A percentile compares a stretch with the other conserved stretches of the same genome.
Evolutionary conservation across 176 grass and related monocot genomes (phyloP).

Genomic region (Carex cristatella): DNA sequence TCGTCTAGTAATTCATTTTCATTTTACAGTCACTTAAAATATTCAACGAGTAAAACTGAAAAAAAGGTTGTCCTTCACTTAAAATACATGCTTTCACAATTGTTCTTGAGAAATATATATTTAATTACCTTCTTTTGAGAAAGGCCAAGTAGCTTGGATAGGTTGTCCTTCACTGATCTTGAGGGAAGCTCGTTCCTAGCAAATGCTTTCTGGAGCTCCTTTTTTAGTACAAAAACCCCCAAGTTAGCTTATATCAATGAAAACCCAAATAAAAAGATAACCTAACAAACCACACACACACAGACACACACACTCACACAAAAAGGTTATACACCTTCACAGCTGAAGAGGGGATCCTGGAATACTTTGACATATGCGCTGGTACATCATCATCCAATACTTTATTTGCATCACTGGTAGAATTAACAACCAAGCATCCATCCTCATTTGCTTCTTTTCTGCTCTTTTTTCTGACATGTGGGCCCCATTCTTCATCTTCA

Average conservation of each 20-base stretch:
- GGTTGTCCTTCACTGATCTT: slow-evolving; percentile 62
- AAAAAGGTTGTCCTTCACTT: not conserved
- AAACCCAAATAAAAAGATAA: not conserved
- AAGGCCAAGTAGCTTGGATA: slow-evolving; percentile 68
- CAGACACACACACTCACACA: not conserved
- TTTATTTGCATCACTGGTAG: slow-evolving; percentile 25
- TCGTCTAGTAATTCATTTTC: not conserved
- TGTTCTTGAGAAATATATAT: slow-evolving; percentile 10
- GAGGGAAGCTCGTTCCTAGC: slow-evolving; percentile 84
- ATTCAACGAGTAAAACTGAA: not conserved
- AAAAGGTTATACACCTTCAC: slow-evolving; percentile 39
- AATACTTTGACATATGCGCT: slow-evolving; percentile 51
- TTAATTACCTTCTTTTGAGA: slow-evolving; percentile 68
- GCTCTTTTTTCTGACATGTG: slow-evolving; percentile 56
- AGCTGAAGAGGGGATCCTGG: slow-evolving; percentile 75
- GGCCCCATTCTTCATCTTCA: slow-evolving; percentile 93
- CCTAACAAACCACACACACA: not conserved
- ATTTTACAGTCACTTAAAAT: not conserved
- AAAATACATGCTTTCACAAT: not conserved
- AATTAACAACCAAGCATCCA: slow-evolving; percentile 13
- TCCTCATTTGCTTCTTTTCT: slow-evolving; percentile 27
- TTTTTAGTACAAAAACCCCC: slow-evolving; percentile 9
- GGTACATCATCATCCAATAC: slow-evolving; percentile 31
- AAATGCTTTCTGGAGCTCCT: slow-evolving; percentile 74
- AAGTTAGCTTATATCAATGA: slow-evolving; percentile 1